A percentile compares a stretch with the other conserved stretches of the same genome.
Evolutionary conservation across 106 monocot species (phyloP).

Genomic region (Narthecium ossifragum): DNA sequence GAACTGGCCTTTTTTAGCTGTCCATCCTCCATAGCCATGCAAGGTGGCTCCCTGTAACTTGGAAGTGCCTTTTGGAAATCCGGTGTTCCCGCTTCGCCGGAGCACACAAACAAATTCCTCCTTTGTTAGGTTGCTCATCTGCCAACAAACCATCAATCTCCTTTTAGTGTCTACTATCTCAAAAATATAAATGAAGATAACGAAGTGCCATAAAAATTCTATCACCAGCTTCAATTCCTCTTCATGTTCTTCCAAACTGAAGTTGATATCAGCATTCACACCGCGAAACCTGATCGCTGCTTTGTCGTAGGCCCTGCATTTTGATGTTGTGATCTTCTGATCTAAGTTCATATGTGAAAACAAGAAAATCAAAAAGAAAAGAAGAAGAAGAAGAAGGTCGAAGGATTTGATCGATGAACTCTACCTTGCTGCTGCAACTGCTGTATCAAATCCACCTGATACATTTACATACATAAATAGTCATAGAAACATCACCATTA

Average conservation of each 20-base stretch:
- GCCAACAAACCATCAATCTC: background rate
- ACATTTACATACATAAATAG: background rate
- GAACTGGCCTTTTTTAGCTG: constrained; percentile 52
- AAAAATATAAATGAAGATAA: background rate
- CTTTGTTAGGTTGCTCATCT: constrained; percentile 39
- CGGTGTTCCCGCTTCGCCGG: constrained; percentile 50
- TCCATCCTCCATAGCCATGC: constrained; percentile 64
- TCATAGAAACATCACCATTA: background rate
- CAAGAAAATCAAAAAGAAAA: too few relatives aligned
- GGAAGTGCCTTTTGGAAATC: constrained; percentile 41
- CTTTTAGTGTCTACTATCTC: background rate
- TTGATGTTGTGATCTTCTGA: too few relatives aligned
- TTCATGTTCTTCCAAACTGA: constrained; percentile 41
- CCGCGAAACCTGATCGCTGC: constrained; percentile 64
- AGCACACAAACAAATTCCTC: constrained; percentile 58
- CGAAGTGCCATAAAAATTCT: background rate
- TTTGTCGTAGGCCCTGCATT: constrained; percentile 44
- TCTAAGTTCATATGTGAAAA: too few relatives aligned
- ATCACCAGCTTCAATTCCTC: constrained; percentile 49
- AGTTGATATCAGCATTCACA: constrained; percentile 50
- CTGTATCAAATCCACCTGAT: constrained; percentile 58
- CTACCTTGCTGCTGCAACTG: constrained; percentile 53
- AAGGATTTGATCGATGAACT: too few relatives aligned
- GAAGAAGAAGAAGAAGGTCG: too few relatives aligned
- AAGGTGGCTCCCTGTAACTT: constrained; percentile 49